phyloP scores from a whole-genome alignment of 176 grass and related monocot genomes.

The Dactylis glomerata region DNA sequence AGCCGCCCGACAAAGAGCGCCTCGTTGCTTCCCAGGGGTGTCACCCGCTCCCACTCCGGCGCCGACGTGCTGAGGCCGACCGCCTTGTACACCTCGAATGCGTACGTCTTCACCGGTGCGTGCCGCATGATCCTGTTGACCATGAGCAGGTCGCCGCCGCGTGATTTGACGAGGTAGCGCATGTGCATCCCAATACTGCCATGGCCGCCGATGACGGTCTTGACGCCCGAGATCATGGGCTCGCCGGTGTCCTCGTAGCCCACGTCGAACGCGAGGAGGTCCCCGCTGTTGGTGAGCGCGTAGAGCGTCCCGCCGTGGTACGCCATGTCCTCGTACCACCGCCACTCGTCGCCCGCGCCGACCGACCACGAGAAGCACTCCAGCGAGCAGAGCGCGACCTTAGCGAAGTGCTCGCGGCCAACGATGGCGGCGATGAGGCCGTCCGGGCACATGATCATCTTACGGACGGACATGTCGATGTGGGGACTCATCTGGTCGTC shows the following conservation, averaged over 20 bases:
- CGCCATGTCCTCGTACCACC: slow-evolving; percentile 26
- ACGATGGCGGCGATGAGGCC: slow-evolving; percentile 23
- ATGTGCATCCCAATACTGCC: neutral
- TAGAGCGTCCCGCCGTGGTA: neutral
- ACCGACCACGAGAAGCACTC: slow-evolving; percentile 17
- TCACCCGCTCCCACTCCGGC: neutral
- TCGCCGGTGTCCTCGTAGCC: neutral
- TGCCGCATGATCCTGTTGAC: neutral
- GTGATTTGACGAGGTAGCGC: slow-evolving; percentile 14
- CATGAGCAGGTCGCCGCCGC: slow-evolving; percentile 1
- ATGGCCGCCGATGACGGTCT: neutral
- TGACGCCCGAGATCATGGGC: neutral
- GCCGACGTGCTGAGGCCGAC: neutral
- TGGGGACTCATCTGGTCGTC: neutral
- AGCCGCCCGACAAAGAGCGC: neutral
- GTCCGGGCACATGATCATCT: neutral
- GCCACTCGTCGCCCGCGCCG: neutral
- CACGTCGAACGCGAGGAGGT: slow-evolving; percentile 16
- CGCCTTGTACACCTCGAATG: neutral
- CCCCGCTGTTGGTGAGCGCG: neutral
- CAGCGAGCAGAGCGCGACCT: slow-evolving; percentile 23
- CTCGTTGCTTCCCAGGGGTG: neutral
- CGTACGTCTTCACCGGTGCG: neutral
- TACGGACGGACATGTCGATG: slow-evolving; percentile 1
- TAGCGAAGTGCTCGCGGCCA: slow-evolving; percentile 25